Evolutionary conservation across 306 rosid genomes (phyloP), one percentile per base, ranked within the genome.

Genomic region (Inga oerstediana): DNA sequence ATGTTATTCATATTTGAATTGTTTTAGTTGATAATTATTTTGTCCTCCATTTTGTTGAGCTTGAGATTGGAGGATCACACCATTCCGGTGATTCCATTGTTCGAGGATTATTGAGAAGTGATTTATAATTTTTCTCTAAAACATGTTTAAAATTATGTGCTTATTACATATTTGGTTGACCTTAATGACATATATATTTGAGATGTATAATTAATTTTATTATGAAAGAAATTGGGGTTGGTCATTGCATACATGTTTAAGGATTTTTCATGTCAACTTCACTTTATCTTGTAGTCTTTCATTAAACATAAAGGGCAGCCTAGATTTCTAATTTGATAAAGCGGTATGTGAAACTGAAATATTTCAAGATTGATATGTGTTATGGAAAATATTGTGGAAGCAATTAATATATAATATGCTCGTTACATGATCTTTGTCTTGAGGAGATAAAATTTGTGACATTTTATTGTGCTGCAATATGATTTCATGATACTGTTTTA

Each of bases 1-100:
- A 37, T 37, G 39, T 51, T 65, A 35, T 81, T 58, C 51, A 71
- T 73, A 62, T 79, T 64, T 80, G 82, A 41, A 44, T 81, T 62
- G 39, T 54, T 32, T 32, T 32, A 32, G 34, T 32, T 32, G 2
- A 32, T 2, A 32, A 32, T 32, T 32, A 32, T 1, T 32, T 32
- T 32, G 34, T 32, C 34, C 34, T 32, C 34, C 34, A 32, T 32
- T 32, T 32, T 32, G 34, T 32, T 1, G 34, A 32, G 77, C 62
- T 15, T 22, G 12, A n/a, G 76, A 52, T 44, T 70, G 3, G 73
- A 56, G 32, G 67, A 54, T 34, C 61, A 66, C 46, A 32, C 39
- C 56, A 35, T 78, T 79, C 58, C 70, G 37, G 62, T 39, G 56
- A 49, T 14, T 82, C 56, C 78, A 34, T 44, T 39, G 65, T 39